These are phyloP conservation scores for Schizonepeta tenuifolia DNA, from an alignment of 257 asterid genomes.

Conservation along the genomic window DNA sequence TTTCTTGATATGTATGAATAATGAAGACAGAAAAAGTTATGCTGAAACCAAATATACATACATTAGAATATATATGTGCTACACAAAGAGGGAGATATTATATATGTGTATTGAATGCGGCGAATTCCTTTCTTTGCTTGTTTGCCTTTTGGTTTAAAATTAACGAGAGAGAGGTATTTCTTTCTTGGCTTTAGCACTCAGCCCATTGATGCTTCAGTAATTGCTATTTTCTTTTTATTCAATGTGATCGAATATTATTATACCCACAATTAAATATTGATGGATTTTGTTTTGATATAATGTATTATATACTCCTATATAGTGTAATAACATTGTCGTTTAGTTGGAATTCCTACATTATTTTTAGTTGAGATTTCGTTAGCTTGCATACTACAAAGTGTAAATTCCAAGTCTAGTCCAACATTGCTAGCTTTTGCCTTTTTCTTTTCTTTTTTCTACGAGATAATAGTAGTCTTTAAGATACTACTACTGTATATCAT, in stretches of 20 bases:
- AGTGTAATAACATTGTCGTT: not conserved
- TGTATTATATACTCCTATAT: not conserved
- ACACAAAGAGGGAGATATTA: not conserved
- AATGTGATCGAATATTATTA: not conserved
- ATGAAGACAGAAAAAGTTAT: constrained; percentile 24
- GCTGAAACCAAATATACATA: constrained; percentile 21
- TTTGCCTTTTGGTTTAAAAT: constrained; percentile 39
- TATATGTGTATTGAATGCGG: not conserved
- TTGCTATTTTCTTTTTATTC: constrained; percentile 1
- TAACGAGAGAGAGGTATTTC: constrained; percentile 17
- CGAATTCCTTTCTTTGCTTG: constrained; percentile 59
- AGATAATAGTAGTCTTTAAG: no score
- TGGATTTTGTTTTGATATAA: not conserved
- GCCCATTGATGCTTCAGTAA: constrained; percentile 30
- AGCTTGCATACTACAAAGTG: not conserved
- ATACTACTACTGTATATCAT: no score
- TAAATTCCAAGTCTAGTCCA: not conserved
- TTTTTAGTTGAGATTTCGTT: not conserved
- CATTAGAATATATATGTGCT: constrained; percentile 19
- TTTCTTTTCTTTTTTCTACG: not conserved
- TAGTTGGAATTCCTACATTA: constrained; percentile 2
- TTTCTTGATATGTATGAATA: constrained; percentile 26
- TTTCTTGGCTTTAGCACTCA: constrained; percentile 37
- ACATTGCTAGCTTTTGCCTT: not conserved
- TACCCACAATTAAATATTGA: not conserved